These are phyloP conservation scores for Polyplosphaeria fusca DNA, from an alignment of 495 filamentous ascomycete genomes.

Conservation along the genomic window DNA sequence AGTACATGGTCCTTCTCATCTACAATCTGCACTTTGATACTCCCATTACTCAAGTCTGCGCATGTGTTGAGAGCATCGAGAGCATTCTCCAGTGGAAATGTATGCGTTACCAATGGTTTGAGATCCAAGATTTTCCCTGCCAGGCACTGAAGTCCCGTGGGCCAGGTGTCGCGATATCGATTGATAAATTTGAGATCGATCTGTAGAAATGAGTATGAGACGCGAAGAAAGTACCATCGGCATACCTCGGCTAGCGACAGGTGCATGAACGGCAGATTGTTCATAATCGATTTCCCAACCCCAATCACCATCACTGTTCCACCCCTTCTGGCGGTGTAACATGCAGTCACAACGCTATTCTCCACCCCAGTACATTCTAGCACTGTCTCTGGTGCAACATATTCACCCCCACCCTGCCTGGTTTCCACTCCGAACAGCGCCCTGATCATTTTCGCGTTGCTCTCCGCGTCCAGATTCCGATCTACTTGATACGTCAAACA, in stretches of 20 bases:
- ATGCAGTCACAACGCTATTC: conserved; percentile 56
- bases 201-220: conserved; percentile 36
- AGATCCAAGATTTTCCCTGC: conserved; percentile 55
- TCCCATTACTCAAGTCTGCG: conserved; percentile 48
- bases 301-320: conserved; percentile 63
- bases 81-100: conserved; percentile 55
- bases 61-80: conserved; percentile 53
- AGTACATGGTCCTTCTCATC: conserved; percentile 44
- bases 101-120: conserved; percentile 49
- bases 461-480: conserved; percentile 44
- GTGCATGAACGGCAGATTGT: conserved; percentile 67
- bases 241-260: conserved; percentile 52
- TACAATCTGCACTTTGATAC: conserved; percentile 60
- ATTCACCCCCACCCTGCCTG: too few relatives aligned
- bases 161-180: conserved; percentile 63
- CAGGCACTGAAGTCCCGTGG: conserved; percentile 51
- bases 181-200: conserved; percentile 64
- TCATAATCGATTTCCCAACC: conserved; percentile 58
- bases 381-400: conserved; percentile 54
- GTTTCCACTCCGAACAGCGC: conserved; percentile 46
- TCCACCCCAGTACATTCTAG: conserved; percentile 65
- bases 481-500: conserved; percentile 55
- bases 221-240: too few relatives aligned
- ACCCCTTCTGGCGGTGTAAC: conserved; percentile 54
- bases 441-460: conserved; percentile 53